Base-by-base conservation (phyloP, 2,329 filamentous ascomycete species). In the Colletotrichum kahawae region DNA sequence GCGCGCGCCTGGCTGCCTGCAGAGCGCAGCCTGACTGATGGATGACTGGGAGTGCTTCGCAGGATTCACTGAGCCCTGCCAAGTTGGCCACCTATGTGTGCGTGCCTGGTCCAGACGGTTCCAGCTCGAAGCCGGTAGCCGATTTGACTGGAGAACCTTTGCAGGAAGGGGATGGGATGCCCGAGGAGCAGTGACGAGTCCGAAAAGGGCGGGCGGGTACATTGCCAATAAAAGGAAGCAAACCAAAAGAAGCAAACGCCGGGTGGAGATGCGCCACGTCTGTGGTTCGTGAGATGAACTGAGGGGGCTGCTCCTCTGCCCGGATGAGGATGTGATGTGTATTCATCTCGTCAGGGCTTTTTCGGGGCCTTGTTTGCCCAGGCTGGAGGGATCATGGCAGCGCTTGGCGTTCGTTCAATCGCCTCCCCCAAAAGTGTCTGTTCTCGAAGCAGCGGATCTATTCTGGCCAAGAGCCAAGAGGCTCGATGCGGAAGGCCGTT, bases 371-470 rank as follows among this genome's bases (percentile, higher is more conserved):
- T 68, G 51, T 7, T 59, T 16, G 65, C 57, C 24, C 27, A 29
- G 24, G 10, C 21, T 54, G 54, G n/a, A 59, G 21, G 31, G 63
- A 71, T 51, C 9, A 16, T 36, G 63, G 69, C 62, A 67, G 27
- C n/a, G 34, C 69, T 72, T 67, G 72, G 69, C 72, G 33, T 16
- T 36, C 57, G 13, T 36, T 51, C 43, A 14, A 29, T 21, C 9
- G n/a, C 13, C 14, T 14, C 33, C 21, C 56, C 43, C 5, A 51
- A 51, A 33, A 29, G n/a, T 56, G 38, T 62, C 67, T 56, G 27
- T 74, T 74, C 71, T 71, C 62, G 67, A 74, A 66, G 67, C 67
- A 65, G 67, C 71, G 67, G 59, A 66, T 60, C 71, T 10, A 33
- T 10, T 33, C 31, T 21, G 27, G 24, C 31, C 24, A 21, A 70